Conservation (phyloP, 2,329 filamentous ascomycete genomes). For the Aureobasidium lini region DNA sequence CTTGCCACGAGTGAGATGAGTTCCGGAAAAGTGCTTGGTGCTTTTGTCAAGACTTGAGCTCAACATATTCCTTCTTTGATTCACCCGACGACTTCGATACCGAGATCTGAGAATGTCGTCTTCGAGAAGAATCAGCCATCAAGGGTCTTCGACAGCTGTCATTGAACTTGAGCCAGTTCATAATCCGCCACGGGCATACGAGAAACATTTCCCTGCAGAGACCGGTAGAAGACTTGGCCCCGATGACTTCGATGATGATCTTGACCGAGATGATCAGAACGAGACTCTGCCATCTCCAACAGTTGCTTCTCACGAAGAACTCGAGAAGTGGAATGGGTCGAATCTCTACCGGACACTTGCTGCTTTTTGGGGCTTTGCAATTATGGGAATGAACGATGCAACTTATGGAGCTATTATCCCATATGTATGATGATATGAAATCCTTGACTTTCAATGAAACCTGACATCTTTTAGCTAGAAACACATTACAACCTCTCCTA, state of each 20-base stretch:
- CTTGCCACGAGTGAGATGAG: no score
- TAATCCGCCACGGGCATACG: not conserved
- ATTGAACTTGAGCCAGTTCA: constrained; percentile 22
- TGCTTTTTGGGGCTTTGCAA: constrained; percentile 54
- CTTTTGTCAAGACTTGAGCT: not conserved
- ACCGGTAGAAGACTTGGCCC: constrained; percentile 20
- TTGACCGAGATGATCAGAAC: constrained; percentile 20
- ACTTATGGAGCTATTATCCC: constrained; percentile 51
- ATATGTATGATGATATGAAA: constrained; percentile 29
- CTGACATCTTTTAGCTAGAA: constrained; percentile 42
- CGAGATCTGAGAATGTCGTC: not conserved
- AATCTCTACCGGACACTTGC: constrained; percentile 54
- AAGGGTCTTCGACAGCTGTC: constrained; percentile 23
- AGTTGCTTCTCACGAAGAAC: constrained; percentile 31
- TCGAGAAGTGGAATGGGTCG: constrained; percentile 55
- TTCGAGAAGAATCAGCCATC: not conserved
- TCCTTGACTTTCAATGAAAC: not conserved
- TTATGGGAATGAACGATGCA: constrained; percentile 64
- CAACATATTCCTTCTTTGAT: not conserved
- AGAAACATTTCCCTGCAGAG: constrained; percentile 19
- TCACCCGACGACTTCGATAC: no score
- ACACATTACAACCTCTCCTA: constrained; percentile 56
- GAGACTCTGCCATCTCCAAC: constrained; percentile 41
- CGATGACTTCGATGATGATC: constrained; percentile 11
- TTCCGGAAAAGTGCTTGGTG: not conserved